Evolutionary conservation across 78 protist genomes (phyloP).

Genomic region (Andalucia godoyi): DNA sequence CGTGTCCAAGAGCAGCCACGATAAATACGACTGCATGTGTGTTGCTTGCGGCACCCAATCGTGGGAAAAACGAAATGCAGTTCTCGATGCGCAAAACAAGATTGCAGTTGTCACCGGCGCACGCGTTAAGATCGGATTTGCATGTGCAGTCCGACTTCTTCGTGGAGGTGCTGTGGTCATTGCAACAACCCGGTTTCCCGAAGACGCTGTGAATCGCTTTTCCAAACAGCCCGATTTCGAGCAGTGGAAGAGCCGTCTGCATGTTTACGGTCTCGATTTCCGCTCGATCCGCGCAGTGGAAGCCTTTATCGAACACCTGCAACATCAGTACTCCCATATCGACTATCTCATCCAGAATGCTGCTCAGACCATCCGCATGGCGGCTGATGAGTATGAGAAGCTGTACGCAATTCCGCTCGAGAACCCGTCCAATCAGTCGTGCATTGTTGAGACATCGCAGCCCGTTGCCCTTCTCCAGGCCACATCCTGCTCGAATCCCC

Average conservation of each 20-base stretch:
- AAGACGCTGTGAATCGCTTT: conserved; percentile 32
- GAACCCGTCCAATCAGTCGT: too few species aligned
- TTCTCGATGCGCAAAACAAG: too few species aligned
- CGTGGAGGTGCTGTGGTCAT: conserved; percentile 26
- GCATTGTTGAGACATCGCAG: too few species aligned
- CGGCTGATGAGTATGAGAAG: too few species aligned
- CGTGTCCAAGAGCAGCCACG: too few species aligned
- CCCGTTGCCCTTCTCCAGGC: too few species aligned
- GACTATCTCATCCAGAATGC: conserved; percentile 39
- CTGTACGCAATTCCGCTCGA: too few species aligned
- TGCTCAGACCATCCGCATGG: conserved; percentile 36
- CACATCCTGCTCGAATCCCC: too few species aligned
- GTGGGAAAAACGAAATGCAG: too few species aligned
- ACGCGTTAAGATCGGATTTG: conserved; percentile 50
- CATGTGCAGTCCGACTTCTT: conserved; percentile 24
- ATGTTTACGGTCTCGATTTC: conserved; percentile 30
- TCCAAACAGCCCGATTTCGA: conserved; percentile 19
- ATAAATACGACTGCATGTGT: too few species aligned
- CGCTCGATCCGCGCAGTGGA: conserved; percentile 20
- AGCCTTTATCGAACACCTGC: conserved; percentile 2
- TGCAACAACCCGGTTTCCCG: conserved; percentile 50
- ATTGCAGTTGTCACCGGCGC: conserved; percentile 41
- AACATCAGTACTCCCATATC: background rate
- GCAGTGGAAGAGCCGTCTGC: conserved; percentile 22
- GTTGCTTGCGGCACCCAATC: too few species aligned